Evolutionary conservation across 1,139 yeast genomes (phyloP), one percentile per base, ranked within the genome.

Genomic region (Pichia sorboxylosa): DNA sequence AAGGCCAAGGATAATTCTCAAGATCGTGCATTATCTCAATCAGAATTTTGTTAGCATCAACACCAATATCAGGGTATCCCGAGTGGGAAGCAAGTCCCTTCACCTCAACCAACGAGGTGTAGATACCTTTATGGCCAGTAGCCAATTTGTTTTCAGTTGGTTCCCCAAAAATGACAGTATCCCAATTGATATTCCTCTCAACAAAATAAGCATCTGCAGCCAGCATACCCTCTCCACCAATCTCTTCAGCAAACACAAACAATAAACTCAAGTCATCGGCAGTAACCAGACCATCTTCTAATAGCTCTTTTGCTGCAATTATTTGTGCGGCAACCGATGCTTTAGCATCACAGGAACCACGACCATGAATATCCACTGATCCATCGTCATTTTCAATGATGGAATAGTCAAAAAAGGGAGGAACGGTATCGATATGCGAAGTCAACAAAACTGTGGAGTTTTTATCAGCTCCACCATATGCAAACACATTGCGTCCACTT

Each of bases 361-460:
- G 61, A 9, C 85, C 85, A 44, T 61, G 66, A 16, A 77, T 71
- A 29, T 52, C 53, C 28, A 63, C 58, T 5, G 69, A 75, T n/a
- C 65, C 63, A 13, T 20, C 20, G 5, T 33, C 33, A 13, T 28
- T 20, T 13, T 36, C 30, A 16, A 28, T 20, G 11, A 64, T 51
- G 5, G 48, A 47, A 51, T 75, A 77, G 1, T 69, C 68, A 33
- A 75, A 52, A 44, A 48, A 75, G 0, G 84, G 84, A 11, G 84
- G 84, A 6, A 77, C 85, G 0, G 84, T 77, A 45, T 77, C 85
- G 26, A 75, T 69, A 45, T 77, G 85, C 10, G 81, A 69, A 2
- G 83, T 73, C 21, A 77, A 47, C 32, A 75, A 49, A 11, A 72
- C 65, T 35, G 55, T 60, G 14, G 78, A 66, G 42, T 69, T 55